phyloP scores from a whole-genome alignment of 257 asterid species.

The Ocimum tenuiflorum region DNA sequence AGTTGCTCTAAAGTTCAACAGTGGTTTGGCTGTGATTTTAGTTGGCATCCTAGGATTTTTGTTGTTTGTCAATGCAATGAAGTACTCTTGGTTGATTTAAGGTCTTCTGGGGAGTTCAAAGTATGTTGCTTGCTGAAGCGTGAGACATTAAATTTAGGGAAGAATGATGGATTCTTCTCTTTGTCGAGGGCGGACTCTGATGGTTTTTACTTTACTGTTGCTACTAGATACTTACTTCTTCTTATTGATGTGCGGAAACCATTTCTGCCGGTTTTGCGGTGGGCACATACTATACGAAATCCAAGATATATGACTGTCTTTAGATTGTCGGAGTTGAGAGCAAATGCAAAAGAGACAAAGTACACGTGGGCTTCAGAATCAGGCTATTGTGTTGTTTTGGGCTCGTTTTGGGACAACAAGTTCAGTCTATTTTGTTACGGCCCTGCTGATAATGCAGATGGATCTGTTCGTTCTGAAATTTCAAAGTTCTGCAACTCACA shows the following conservation, averaged over 20 bases:
- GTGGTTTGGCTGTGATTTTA: conserved; percentile 66
- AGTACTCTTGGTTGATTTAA: conserved; percentile 61
- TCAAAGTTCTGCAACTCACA: conserved; percentile 36
- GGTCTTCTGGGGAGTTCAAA: conserved; percentile 27
- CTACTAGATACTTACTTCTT: conserved; percentile 44
- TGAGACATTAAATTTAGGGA: conserved; percentile 32
- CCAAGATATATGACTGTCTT: conserved; percentile 45
- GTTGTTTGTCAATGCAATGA: conserved; percentile 44
- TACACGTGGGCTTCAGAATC: conserved; percentile 54
- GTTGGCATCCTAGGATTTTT: conserved; percentile 67
- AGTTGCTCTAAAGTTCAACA: conserved; percentile 14
- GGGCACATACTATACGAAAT: conserved; percentile 55
- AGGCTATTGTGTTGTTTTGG: conserved; percentile 69
- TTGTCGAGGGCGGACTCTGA: conserved; percentile 45
- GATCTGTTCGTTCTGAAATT: conserved; percentile 26
- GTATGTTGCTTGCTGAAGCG: conserved; percentile 50
- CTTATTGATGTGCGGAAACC: conserved; percentile 68
- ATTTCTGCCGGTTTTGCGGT: conserved; percentile 44
- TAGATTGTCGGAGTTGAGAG: conserved; percentile 56
- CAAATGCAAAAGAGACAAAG: conserved; percentile 30
- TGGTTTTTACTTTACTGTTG: conserved; percentile 42
- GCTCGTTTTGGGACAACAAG: conserved; percentile 73
- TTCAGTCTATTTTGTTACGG: conserved; percentile 68
- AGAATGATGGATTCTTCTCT: conserved; percentile 49
- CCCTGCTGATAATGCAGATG: conserved; percentile 27